These are phyloP conservation scores for Boletus reticuloceps DNA, from an alignment of 768 basidiomycete species.

Conservation along the genomic window DNA sequence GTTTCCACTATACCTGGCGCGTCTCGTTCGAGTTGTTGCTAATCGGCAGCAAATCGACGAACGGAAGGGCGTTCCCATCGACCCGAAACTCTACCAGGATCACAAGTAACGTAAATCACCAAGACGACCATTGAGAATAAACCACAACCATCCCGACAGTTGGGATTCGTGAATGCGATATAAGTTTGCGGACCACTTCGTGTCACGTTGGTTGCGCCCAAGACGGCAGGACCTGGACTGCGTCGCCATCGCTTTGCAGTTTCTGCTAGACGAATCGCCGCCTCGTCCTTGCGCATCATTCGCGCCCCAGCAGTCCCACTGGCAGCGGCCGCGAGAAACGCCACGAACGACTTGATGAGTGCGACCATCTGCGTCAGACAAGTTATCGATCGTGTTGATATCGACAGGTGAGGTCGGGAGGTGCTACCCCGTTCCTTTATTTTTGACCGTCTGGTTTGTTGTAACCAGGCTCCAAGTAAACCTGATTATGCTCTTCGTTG, in stretches of 20 bases:
- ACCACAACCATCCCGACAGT: slow-evolving; percentile 18
- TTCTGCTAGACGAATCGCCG: slow-evolving; percentile 44
- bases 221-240: neutral
- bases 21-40: slow-evolving; percentile 59
- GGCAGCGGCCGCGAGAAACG: slow-evolving; percentile 8
- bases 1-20: slow-evolving; percentile 41
- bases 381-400: too few relatives aligned
- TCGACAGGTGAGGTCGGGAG: too few relatives aligned
- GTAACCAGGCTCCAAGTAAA: too few relatives aligned
- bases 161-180: slow-evolving; percentile 69
- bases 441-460: too few relatives aligned
- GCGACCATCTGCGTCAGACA: slow-evolving; percentile 11
- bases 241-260: slow-evolving; percentile 43
- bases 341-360: slow-evolving; percentile 1
- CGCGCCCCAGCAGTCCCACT: slow-evolving; percentile 10
- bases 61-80: slow-evolving; percentile 60
- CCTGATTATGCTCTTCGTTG: too few relatives aligned
- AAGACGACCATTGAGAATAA: neutral
- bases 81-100: slow-evolving; percentile 60
- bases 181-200: slow-evolving; percentile 46
- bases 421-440: too few relatives aligned
- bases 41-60: slow-evolving; percentile 75
- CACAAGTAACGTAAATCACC: neutral
- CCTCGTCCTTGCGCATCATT: slow-evolving; percentile 37
- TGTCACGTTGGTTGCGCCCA: neutral